phyloP scores from a whole-genome alignment of 2,329 filamentous ascomycete species.

The Cladosporium sp. region DNA sequence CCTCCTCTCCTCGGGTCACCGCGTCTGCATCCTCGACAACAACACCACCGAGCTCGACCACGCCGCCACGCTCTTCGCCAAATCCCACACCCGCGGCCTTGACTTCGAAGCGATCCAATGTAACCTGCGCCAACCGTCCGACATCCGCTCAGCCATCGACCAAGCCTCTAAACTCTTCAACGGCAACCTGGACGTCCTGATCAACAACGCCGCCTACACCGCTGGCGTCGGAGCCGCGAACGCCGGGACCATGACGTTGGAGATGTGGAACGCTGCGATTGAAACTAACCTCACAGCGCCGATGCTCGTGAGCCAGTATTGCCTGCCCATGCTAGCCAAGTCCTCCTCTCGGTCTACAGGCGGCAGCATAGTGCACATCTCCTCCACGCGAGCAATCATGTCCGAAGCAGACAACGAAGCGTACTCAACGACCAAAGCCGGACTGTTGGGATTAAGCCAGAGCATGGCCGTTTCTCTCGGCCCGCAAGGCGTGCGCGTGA shows the following conservation, averaged over 20 bases:
- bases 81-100: constrained; percentile 22
- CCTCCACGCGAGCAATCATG: constrained; percentile 54
- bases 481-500: constrained; percentile 49
- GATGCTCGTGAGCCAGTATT: constrained; percentile 34
- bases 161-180: constrained; percentile 40
- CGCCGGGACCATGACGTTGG: constrained; percentile 39
- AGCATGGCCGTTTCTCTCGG: constrained; percentile 52
- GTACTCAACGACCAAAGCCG: constrained; percentile 55
- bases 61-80: constrained; percentile 35
- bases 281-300: constrained; percentile 45
- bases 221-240: constrained; percentile 37
- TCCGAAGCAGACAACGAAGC: constrained; percentile 53
- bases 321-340: constrained; percentile 34
- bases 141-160: constrained; percentile 37
- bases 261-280: constrained; percentile 43
- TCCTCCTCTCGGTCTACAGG: constrained; percentile 24
- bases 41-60: constrained; percentile 44
- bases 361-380: constrained; percentile 49
- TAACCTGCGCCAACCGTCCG: constrained; percentile 33
- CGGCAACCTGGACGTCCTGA: constrained; percentile 43
- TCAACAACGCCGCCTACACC: constrained; percentile 49
- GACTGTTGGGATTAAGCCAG: constrained; percentile 53
- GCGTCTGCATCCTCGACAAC: constrained; percentile 46
- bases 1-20: constrained; percentile 44
- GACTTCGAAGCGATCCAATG: constrained; percentile 30